A percentile compares a stretch with the other conserved stretches of the same genome.
Evolutionary conservation across 2,329 filamentous ascomycete genomes (phyloP).

Genomic region (Akanthomyces dipterigenus): DNA sequence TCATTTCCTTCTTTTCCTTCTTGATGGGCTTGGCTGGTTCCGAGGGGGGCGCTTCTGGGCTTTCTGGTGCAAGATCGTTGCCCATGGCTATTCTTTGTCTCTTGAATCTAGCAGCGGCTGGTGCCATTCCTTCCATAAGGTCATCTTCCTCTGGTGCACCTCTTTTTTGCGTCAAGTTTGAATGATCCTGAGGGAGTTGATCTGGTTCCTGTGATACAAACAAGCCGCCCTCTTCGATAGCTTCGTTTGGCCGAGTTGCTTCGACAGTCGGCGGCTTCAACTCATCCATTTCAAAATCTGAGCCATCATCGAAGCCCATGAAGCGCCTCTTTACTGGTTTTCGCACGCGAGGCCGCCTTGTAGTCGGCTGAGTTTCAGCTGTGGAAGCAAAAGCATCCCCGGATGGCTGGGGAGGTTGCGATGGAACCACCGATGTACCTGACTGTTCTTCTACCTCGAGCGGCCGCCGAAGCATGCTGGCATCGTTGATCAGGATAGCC

Average conservation of each 20-base stretch:
- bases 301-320: constrained; percentile 58
- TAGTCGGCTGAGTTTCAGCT: constrained; percentile 14
- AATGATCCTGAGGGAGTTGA: constrained; percentile 17
- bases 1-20: constrained; percentile 52
- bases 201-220: constrained; percentile 49
- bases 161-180: constrained; percentile 38
- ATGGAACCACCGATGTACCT: constrained; percentile 12
- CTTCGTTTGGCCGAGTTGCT: constrained; percentile 6
- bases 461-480: constrained; percentile 61
- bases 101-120: constrained; percentile 72
- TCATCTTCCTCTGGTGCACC: constrained; percentile 42
- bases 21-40: constrained; percentile 31
- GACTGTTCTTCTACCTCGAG: constrained; percentile 45
- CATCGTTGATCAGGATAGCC: constrained; percentile 76
- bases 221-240: constrained; percentile 38
- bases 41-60: constrained; percentile 17
- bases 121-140: constrained; percentile 65
- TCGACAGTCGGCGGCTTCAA: constrained; percentile 12
- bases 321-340: constrained; percentile 52
- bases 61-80: constrained; percentile 33
- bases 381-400: neutral
- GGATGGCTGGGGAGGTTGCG: constrained; percentile 6
- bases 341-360: constrained; percentile 28
- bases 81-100: constrained; percentile 62
- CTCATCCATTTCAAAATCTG: constrained; percentile 32